Evolutionary conservation across 169 alveolate genomes (phyloP).

Genomic region (Theileria annulata): DNA sequence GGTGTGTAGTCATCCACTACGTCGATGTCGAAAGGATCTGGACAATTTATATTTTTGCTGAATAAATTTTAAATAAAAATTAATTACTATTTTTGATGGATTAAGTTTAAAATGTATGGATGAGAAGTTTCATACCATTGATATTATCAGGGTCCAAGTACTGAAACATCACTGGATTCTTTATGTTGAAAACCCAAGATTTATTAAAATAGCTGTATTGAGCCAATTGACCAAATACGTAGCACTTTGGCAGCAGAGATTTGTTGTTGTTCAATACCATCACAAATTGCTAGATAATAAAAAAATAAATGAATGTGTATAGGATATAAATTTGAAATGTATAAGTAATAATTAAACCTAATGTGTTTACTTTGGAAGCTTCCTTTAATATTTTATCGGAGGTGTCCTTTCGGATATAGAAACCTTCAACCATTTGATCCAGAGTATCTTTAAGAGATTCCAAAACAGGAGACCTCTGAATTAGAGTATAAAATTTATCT

Average conservation of each 20-base stretch:
- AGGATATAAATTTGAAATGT: background rate
- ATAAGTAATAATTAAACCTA: background rate
- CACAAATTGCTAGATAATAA: conserved; percentile 34
- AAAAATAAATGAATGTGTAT: conserved; percentile 3
- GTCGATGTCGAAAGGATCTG: background rate
- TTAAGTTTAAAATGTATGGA: background rate
- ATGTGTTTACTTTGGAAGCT: conserved; percentile 40
- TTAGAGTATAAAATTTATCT: conserved; percentile 22
- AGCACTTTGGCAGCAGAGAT: conserved; percentile 7
- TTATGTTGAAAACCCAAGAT: conserved; percentile 32
- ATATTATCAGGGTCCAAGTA: background rate
- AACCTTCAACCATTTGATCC: conserved; percentile 62
- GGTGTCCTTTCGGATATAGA: conserved; percentile 48
- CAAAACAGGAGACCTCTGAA: conserved; percentile 23
- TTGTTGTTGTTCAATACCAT: background rate
- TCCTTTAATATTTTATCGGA: conserved; percentile 40
- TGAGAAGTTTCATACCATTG: conserved; percentile 20
- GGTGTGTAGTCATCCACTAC: background rate
- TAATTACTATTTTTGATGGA: background rate
- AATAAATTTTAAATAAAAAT: too few relatives aligned
- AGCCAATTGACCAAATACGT: conserved; percentile 39
- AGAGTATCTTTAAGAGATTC: conserved; percentile 57
- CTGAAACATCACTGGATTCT: conserved; percentile 27
- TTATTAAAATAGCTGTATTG: conserved; percentile 26
- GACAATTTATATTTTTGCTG: too few relatives aligned